Percentiles rank a stretch among this genome's conserved stretches.
Evolutionary conservation across 2,329 filamentous ascomycete genomes (phyloP).

Genomic region (Pezicula rhizophila): DNA sequence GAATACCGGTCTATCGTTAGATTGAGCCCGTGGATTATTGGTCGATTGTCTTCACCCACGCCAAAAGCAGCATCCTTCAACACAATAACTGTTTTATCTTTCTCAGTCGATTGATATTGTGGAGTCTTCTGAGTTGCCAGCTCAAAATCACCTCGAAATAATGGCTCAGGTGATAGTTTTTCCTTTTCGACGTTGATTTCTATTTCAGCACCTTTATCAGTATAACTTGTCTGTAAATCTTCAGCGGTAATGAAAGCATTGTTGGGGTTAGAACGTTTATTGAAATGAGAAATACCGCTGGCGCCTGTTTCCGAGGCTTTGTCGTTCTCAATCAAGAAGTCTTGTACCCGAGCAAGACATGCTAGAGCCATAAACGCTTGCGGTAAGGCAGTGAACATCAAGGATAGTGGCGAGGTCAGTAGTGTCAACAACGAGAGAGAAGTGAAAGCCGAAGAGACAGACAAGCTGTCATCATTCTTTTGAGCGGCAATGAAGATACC

Average conservation of each 20-base stretch:
- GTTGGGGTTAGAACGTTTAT: too few species aligned
- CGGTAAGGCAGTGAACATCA: constrained; percentile 13
- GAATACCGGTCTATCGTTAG: constrained; percentile 74
- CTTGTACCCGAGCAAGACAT: constrained; percentile 19
- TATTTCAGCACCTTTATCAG: too few species aligned
- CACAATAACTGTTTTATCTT: too few species aligned
- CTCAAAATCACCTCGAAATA: too few species aligned
- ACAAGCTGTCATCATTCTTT: constrained; percentile 6
- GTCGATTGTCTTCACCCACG: constrained; percentile 56
- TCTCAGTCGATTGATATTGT: too few species aligned
- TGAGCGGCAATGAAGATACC: neutral
- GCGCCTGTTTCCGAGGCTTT: too few species aligned
- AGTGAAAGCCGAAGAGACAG: constrained; percentile 12
- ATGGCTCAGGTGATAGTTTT: too few species aligned
- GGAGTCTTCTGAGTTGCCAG: too few species aligned
- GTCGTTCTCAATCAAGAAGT: constrained; percentile 16
- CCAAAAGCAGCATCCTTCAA: constrained; percentile 72
- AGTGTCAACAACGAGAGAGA: constrained; percentile 20
- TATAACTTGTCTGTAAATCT: too few species aligned
- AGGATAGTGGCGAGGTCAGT: constrained; percentile 9
- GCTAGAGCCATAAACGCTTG: constrained; percentile 14
- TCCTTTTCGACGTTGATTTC: too few species aligned
- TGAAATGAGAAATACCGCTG: constrained; percentile 3
- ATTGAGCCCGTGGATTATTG: constrained; percentile 72
- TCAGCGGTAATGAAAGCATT: too few species aligned